Percentiles rank a stretch among this genome's conserved stretches.
These are phyloP conservation scores for Cryphonectria carpinicola DNA, from an alignment of 2,329 filamentous ascomycete species.

Conservation along the genomic window DNA sequence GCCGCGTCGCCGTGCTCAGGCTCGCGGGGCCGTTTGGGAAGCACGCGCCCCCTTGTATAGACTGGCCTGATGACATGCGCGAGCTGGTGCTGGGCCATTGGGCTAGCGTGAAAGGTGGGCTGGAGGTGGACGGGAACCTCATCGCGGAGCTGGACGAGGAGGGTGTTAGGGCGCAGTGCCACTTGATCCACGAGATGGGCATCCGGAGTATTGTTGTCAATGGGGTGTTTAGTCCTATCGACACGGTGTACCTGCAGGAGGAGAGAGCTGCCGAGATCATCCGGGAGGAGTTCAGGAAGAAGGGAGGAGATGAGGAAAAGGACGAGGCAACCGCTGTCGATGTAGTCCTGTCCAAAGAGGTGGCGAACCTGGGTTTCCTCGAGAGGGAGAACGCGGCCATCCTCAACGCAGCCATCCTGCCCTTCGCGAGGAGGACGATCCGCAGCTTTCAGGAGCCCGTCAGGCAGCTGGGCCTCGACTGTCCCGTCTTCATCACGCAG, in stretches of 20 bases:
- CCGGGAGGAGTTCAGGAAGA: constrained; percentile 43
- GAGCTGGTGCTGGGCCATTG: constrained; percentile 32
- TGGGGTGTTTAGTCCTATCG: constrained; percentile 62
- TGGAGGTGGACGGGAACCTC: constrained; percentile 55
- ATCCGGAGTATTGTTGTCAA: constrained; percentile 54
- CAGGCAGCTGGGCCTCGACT: constrained; percentile 43
- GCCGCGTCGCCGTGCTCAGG: constrained; percentile 39
- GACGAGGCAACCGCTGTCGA: constrained; percentile 32
- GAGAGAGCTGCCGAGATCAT: constrained; percentile 52
- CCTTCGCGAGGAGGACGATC: constrained; percentile 51
- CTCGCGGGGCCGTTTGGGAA: constrained; percentile 35
- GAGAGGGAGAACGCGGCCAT: constrained; percentile 59
- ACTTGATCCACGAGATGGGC: constrained; percentile 38
- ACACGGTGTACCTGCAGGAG: constrained; percentile 57
- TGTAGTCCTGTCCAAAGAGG: constrained; percentile 40
- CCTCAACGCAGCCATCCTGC: constrained; percentile 55
- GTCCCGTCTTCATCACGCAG: constrained; percentile 51
- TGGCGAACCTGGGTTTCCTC: constrained; percentile 45
- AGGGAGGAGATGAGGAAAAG: constrained; percentile 15
- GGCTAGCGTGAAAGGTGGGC: constrained; percentile 52
- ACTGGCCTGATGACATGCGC: constrained; percentile 46
- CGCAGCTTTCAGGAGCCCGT: constrained; percentile 50
- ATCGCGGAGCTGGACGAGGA: constrained; percentile 50
- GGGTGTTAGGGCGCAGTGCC: constrained; percentile 46
- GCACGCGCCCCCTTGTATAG: constrained; percentile 48